These are phyloP conservation scores for Przewalskia tangutica DNA, from an alignment of 257 asterid genomes.

Conservation along the genomic window DNA sequence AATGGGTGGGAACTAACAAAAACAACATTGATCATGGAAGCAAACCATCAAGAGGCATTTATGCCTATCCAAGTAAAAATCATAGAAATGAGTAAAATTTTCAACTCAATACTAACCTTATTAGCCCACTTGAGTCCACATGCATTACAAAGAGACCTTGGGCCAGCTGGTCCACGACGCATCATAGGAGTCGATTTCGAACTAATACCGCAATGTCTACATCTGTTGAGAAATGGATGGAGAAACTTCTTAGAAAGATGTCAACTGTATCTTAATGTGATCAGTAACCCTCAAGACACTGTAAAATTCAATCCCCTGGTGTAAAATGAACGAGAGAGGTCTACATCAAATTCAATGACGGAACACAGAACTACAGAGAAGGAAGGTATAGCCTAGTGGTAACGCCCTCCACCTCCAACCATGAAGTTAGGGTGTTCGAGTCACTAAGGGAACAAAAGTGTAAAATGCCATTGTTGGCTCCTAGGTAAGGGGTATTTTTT, in stretches of 20 bases:
- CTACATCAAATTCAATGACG: background rate
- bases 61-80: background rate
- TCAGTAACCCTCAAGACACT: background rate
- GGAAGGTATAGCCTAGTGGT: background rate
- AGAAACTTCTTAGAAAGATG: background rate
- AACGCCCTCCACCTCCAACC: background rate
- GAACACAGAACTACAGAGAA: background rate
- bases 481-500: background rate
- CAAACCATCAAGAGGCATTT: background rate
- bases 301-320: background rate
- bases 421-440: background rate
- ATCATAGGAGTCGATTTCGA: constrained; percentile 96
- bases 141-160: constrained; percentile 87
- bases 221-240: constrained; percentile 33
- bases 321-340: background rate
- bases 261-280: background rate
- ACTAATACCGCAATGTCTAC: constrained; percentile 82
- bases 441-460: background rate
- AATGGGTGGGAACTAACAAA: background rate
- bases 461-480: background rate
- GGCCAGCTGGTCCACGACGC: constrained; percentile 98
- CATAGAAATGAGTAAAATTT: background rate
- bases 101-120: constrained; percentile 43
- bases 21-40: background rate
- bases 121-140: constrained; percentile 94